Percentiles rank a stretch among this genome's conserved stretches.
Evolutionary conservation across 805 yeast genomes (phyloP).

Genomic region (Alloascoidea africana): DNA sequence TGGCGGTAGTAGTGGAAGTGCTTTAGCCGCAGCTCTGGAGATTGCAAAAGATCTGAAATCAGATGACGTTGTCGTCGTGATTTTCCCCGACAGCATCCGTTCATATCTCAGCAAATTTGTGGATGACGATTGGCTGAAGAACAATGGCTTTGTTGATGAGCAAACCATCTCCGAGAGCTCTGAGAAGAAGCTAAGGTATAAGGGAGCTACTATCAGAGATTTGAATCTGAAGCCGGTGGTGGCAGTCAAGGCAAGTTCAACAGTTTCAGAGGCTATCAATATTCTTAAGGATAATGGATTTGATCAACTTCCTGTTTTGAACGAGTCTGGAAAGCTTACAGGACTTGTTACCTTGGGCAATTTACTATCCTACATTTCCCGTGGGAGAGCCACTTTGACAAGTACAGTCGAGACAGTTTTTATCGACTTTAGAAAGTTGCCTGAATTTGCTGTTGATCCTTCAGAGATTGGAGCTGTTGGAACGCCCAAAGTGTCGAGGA

Average conservation of each 20-base stretch:
- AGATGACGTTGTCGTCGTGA: slow-evolving; percentile 62
- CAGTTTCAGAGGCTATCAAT: slow-evolving; percentile 49
- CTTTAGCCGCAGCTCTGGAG: slow-evolving; percentile 63
- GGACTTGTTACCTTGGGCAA: slow-evolving; percentile 70
- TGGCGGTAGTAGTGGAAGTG: slow-evolving; percentile 84
- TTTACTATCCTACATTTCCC: slow-evolving; percentile 50
- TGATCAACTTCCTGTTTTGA: slow-evolving; percentile 74
- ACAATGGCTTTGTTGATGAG: slow-evolving; percentile 56
- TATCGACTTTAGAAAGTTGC: slow-evolving; percentile 61
- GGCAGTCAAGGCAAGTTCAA: slow-evolving; percentile 45
- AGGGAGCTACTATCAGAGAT: slow-evolving; percentile 47
- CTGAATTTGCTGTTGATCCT: slow-evolving; percentile 46
- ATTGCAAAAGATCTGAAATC: slow-evolving; percentile 56
- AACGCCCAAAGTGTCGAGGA: slow-evolving; percentile 24
- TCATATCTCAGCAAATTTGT: slow-evolving; percentile 79
- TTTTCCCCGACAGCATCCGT: slow-evolving; percentile 78
- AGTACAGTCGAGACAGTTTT: slow-evolving; percentile 43
- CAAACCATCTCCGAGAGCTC: slow-evolving; percentile 23
- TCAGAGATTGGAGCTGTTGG: slow-evolving; percentile 29
- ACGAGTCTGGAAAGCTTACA: slow-evolving; percentile 38
- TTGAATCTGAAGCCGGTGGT: slow-evolving; percentile 70
- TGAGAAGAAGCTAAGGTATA: slow-evolving; percentile 21
- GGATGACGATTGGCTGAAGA: slow-evolving; percentile 83
- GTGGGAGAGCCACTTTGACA: slow-evolving; percentile 38
- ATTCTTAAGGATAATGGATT: slow-evolving; percentile 62